These are phyloP conservation scores for Malassezia japonica DNA, from an alignment of 1,284 basidiomycete genomes.

Conservation along the genomic window DNA sequence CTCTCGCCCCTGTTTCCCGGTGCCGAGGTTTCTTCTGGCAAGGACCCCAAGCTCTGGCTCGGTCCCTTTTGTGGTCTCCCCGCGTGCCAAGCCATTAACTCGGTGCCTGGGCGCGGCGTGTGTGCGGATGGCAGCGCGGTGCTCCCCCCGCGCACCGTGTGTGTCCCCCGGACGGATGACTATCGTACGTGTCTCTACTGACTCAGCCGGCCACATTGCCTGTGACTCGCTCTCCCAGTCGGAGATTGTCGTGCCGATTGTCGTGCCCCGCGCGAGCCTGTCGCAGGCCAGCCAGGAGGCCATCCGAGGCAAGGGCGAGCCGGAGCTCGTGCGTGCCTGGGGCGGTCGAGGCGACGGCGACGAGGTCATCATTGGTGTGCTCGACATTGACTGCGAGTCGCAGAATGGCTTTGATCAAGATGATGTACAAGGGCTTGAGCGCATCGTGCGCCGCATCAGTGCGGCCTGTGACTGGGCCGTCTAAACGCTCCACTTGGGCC, in stretches of 20 bases:
- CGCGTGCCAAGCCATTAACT: slow-evolving; percentile 46
- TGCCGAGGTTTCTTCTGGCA: slow-evolving; percentile 8
- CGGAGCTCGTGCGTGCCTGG: slow-evolving; percentile 25
- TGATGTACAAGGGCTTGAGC: slow-evolving; percentile 40
- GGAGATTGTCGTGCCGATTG: slow-evolving; percentile 49
- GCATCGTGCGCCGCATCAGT: slow-evolving; percentile 34
- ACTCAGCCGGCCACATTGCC: slow-evolving; percentile 48
- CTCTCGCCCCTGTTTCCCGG: slow-evolving; percentile 44
- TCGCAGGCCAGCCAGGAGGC: slow-evolving; percentile 16
- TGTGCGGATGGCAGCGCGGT: slow-evolving; percentile 47
- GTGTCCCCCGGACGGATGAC: slow-evolving; percentile 45
- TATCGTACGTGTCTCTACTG: slow-evolving; percentile 26
- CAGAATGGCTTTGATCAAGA: slow-evolving; percentile 46
- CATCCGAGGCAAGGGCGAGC: slow-evolving; percentile 15
- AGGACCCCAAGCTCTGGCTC: slow-evolving; percentile 38
- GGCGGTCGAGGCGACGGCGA: slow-evolving; percentile 31
- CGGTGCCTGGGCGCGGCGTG: slow-evolving; percentile 45
- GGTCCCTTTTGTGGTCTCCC: slow-evolving; percentile 50
- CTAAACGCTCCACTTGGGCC: neutral
- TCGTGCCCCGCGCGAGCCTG: slow-evolving; percentile 26
- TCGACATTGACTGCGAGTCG: slow-evolving; percentile 50
- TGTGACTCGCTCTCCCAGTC: slow-evolving; percentile 48
- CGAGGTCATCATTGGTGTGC: slow-evolving; percentile 46
- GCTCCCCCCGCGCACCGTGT: slow-evolving; percentile 36
- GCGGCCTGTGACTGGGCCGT: slow-evolving; percentile 15